Percentiles rank a stretch among this genome's conserved stretches.
phyloP scores from a whole-genome alignment of 2,329 filamentous ascomycete genomes.

The Bipolaris zeicola region DNA sequence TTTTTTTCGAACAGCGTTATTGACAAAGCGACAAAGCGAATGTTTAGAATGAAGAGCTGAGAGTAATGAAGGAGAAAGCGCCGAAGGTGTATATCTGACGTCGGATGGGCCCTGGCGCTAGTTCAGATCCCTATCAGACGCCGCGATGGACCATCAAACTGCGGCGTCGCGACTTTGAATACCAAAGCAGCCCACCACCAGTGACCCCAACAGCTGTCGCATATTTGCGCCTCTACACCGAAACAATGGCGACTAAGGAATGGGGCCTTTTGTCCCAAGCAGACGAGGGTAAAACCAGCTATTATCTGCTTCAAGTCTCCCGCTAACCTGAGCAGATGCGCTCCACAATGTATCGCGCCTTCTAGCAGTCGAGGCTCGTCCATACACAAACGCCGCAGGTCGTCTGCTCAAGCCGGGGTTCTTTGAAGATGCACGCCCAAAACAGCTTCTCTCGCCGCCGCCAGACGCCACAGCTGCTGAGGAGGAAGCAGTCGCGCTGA shows the following conservation, averaged over 20 bases:
- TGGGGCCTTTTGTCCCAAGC: slow-evolving; percentile 75
- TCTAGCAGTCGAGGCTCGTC: slow-evolving; percentile 87
- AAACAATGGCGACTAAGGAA: slow-evolving; percentile 52
- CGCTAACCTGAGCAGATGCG: slow-evolving; percentile 60
- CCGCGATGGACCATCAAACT: slow-evolving; percentile 1
- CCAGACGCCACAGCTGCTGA: slow-evolving; percentile 61
- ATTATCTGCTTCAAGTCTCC: background rate
- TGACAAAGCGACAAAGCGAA: background rate
- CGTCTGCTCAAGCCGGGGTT: slow-evolving; percentile 73
- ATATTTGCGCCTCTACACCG: background rate
- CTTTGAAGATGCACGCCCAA: slow-evolving; percentile 62
- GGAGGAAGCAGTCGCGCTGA: slow-evolving; percentile 52
- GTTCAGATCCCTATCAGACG: slow-evolving; percentile 4
- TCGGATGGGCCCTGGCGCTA: slow-evolving; percentile 13
- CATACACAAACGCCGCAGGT: slow-evolving; percentile 87
- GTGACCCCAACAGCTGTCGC: background rate
- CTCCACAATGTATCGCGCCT: slow-evolving; percentile 82
- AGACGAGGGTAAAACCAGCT: slow-evolving; percentile 61
- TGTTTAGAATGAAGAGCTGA: background rate
- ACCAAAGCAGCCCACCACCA: background rate
- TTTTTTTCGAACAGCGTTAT: background rate
- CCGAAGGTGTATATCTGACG: slow-evolving; percentile 13
- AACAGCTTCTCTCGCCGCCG: slow-evolving; percentile 68
- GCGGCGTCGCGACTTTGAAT: slow-evolving; percentile 14
- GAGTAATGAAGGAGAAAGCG: slow-evolving; percentile 10